phyloP scores from a whole-genome alignment of 2,329 filamentous ascomycete species.

The Colletotrichum lini region DNA sequence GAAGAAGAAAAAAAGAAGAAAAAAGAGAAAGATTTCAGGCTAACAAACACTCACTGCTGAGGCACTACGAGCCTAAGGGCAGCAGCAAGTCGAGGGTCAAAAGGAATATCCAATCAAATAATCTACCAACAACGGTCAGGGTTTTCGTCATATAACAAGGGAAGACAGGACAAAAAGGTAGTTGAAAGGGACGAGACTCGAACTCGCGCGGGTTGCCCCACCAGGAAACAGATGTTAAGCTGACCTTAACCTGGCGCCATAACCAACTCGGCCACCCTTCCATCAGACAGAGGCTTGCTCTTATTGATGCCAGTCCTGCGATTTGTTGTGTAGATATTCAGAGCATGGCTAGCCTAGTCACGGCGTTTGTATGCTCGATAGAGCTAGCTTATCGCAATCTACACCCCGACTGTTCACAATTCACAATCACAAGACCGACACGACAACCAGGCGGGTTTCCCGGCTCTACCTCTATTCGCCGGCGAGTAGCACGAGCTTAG shows the following conservation, averaged over 20 bases:
- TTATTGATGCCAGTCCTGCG: background rate
- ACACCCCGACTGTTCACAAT: background rate
- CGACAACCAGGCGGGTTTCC: background rate
- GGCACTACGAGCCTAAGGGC: too few species aligned
- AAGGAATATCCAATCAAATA: background rate
- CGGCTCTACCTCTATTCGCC: background rate
- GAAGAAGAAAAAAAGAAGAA: too few species aligned
- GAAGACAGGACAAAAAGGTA: background rate
- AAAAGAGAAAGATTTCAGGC: too few species aligned
- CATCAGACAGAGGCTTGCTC: background rate
- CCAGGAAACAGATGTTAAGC: conserved; percentile 41
- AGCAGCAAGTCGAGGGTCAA: background rate
- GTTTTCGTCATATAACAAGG: too few species aligned
- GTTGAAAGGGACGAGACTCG: conserved; percentile 42
- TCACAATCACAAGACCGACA: background rate
- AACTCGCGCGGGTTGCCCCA: conserved; percentile 43
- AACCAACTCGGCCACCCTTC: conserved; percentile 43
- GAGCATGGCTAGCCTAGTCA: background rate
- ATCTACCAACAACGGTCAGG: too few species aligned
- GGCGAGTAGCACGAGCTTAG: too few species aligned
- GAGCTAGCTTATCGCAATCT: background rate
- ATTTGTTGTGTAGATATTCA: background rate
- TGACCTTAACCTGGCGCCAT: conserved; percentile 43
- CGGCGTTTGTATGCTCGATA: too few species aligned
- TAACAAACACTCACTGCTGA: too few species aligned